phyloP scores from a whole-genome alignment of 2,329 filamentous ascomycete species.

The Cercospora sp. region DNA sequence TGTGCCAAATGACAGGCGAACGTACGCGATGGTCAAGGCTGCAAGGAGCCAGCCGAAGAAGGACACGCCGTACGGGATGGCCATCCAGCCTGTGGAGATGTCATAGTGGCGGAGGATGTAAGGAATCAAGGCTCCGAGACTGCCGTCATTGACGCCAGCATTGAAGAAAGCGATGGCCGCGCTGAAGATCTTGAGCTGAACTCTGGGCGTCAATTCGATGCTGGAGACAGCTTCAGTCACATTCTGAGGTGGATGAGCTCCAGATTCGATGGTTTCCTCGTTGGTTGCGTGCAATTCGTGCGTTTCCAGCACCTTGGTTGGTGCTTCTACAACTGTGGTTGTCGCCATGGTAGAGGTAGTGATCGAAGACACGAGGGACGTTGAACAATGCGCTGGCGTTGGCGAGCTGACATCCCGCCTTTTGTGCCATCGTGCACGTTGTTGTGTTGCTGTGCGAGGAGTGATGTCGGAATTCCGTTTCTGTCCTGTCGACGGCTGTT shows the following conservation, averaged over 20 bases:
- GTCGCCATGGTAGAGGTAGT: background rate
- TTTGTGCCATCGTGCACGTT: slow-evolving; percentile 4
- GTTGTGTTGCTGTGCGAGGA: background rate
- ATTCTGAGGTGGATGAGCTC: background rate
- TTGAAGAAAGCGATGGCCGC: slow-evolving; percentile 65
- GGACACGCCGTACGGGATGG: slow-evolving; percentile 33
- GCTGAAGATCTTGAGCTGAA: slow-evolving; percentile 53
- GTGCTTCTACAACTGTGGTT: background rate
- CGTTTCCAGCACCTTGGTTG: background rate
- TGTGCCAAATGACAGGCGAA: background rate
- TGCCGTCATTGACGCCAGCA: slow-evolving; percentile 65
- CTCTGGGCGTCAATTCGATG: background rate
- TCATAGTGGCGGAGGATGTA: slow-evolving; percentile 61
- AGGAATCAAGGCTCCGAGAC: slow-evolving; percentile 62
- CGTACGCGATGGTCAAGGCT: background rate
- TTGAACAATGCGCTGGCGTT: slow-evolving; percentile 4
- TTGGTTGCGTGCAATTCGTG: background rate
- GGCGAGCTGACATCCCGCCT: background rate
- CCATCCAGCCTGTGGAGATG: slow-evolving; percentile 50
- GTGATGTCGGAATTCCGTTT: background rate
- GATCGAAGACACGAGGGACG: background rate
- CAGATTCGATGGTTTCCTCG: background rate
- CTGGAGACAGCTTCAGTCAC: background rate
- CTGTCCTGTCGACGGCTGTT: background rate
- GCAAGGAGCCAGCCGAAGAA: background rate